phyloP scores from a whole-genome alignment of 2,329 filamentous ascomycete genomes.

The Alternaria dauci region DNA sequence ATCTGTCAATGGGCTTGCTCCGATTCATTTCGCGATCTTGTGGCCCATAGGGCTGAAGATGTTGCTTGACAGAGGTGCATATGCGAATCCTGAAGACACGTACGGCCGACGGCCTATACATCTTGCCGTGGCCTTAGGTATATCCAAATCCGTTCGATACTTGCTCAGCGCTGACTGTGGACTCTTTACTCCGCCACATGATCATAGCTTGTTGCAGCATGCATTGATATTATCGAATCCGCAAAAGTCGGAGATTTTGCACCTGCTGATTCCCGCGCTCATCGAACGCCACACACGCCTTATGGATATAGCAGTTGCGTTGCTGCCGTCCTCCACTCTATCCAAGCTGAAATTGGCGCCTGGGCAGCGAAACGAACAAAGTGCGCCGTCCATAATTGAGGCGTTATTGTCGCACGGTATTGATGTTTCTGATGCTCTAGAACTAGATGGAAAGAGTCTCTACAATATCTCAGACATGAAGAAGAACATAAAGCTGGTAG shows the following conservation, averaged over 20 bases:
- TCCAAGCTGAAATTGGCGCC: background rate
- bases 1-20: background rate
- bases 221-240: too few species aligned
- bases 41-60: background rate
- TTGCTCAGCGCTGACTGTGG: background rate
- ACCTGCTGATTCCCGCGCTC: too few species aligned
- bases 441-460: background rate
- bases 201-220: too few species aligned
- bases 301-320: too few species aligned
- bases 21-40: background rate
- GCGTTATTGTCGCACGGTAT: background rate
- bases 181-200: background rate
- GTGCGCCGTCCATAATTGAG: background rate
- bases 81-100: background rate
- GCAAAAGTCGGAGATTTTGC: too few species aligned
- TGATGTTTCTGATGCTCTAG: background rate
- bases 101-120: background rate
- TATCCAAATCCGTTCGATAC: background rate
- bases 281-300: too few species aligned
- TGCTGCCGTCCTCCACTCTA: background rate
- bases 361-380: background rate
- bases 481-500: too few species aligned
- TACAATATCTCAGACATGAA: background rate
- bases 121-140: background rate
- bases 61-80: background rate